Percentiles rank a stretch among this genome's conserved stretches.
Conservation (phyloP, 2,329 filamentous ascomycete species). For the Gremmenia infestans region DNA sequence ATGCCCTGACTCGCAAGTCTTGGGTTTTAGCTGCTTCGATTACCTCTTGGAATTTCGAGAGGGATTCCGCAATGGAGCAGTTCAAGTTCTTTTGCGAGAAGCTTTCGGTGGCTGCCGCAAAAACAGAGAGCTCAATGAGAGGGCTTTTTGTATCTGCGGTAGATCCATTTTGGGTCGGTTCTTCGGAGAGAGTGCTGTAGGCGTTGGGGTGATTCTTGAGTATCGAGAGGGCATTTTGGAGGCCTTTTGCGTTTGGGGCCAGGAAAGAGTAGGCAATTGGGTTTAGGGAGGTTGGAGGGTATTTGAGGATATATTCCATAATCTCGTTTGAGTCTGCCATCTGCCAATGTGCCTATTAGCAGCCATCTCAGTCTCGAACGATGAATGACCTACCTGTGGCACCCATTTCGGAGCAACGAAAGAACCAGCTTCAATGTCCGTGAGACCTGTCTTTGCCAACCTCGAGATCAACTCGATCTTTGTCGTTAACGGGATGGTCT, state of each 20-base stretch:
- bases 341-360: slow-evolving; percentile 35
- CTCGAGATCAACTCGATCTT: slow-evolving; percentile 73
- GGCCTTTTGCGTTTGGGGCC: slow-evolving; percentile 69
- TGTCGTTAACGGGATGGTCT: slow-evolving; percentile 60
- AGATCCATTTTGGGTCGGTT: slow-evolving; percentile 6
- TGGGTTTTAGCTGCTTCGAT: slow-evolving; percentile 61
- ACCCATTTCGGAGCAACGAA: slow-evolving; percentile 84
- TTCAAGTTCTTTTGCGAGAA: slow-evolving; percentile 82
- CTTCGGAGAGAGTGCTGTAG: slow-evolving; percentile 42
- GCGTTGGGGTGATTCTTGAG: slow-evolving; percentile 51
- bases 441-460: slow-evolving; percentile 62
- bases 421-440: slow-evolving; percentile 73
- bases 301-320: slow-evolving; percentile 60
- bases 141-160: slow-evolving; percentile 28
- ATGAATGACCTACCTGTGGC: slow-evolving; percentile 56
- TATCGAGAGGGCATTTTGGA: slow-evolving; percentile 56
- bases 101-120: slow-evolving; percentile 74
- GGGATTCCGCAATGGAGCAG: slow-evolving; percentile 69
- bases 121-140: slow-evolving; percentile 68
- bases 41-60: slow-evolving; percentile 65
- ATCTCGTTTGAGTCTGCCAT: slow-evolving; percentile 78
- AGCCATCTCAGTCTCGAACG: neutral
- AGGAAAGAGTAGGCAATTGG: slow-evolving; percentile 75
- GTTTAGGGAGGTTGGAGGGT: slow-evolving; percentile 46
- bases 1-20: slow-evolving; percentile 67